These are phyloP conservation scores for Amylocarpus encephaloides DNA, from an alignment of 2,329 filamentous ascomycete genomes.

Conservation along the genomic window DNA sequence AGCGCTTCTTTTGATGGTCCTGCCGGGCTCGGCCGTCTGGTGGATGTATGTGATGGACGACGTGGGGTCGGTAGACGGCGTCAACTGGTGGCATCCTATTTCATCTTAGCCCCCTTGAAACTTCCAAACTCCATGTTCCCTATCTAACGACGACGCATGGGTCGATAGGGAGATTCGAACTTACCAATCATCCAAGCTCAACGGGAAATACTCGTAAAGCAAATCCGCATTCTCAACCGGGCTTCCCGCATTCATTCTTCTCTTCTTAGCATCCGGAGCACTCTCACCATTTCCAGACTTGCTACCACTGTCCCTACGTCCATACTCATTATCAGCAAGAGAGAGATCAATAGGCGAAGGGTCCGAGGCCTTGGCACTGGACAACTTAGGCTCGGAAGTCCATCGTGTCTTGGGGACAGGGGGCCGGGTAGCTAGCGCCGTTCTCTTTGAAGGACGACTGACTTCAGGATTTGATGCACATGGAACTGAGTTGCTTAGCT, in stretches of 20 bases:
- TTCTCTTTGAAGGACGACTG: slow-evolving; percentile 20
- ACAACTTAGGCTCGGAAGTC: slow-evolving; percentile 17
- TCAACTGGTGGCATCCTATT: slow-evolving; percentile 73
- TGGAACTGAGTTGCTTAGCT: slow-evolving; percentile 8
- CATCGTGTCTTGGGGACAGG: slow-evolving; percentile 31
- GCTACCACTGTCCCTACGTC: slow-evolving; percentile 10
- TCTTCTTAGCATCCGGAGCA: slow-evolving; percentile 26
- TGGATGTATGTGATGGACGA: slow-evolving; percentile 77
- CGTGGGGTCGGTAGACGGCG: slow-evolving; percentile 83
- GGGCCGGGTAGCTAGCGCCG: slow-evolving; percentile 18
- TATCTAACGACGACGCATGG: too few relatives aligned
- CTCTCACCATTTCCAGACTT: slow-evolving; percentile 31
- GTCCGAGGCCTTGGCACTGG: slow-evolving; percentile 5
- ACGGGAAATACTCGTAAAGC: slow-evolving; percentile 90
- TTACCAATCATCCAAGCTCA: slow-evolving; percentile 82
- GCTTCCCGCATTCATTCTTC: slow-evolving; percentile 42
- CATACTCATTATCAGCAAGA: slow-evolving; percentile 26
- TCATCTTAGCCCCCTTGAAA: background rate
- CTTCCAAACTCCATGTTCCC: too few relatives aligned
- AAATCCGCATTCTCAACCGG: slow-evolving; percentile 73
- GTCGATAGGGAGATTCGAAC: slow-evolving; percentile 24
- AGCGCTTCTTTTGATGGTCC: slow-evolving; percentile 63
- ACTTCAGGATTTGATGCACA: slow-evolving; percentile 10
- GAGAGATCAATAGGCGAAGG: slow-evolving; percentile 28
- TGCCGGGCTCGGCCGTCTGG: slow-evolving; percentile 67